A percentile compares a stretch with the other conserved stretches of the same genome.
Conservation (phyloP, 129 eudicot genomes). For the Heracleum sosnowskyi region DNA sequence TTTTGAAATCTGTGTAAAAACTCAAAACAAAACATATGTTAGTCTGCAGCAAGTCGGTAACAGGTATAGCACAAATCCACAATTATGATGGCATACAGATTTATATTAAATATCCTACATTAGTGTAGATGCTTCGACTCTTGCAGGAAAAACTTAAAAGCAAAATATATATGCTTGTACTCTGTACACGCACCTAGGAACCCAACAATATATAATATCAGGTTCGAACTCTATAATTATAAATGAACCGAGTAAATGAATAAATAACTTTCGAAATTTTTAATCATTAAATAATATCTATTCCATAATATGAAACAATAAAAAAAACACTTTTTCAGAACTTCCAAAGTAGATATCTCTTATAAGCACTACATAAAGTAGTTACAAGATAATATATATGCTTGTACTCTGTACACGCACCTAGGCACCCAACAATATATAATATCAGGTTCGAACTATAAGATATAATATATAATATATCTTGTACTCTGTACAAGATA, state of each 20-base stretch:
- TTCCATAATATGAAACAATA: background rate
- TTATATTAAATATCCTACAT: background rate
- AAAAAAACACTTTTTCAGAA: background rate
- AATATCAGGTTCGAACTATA: background rate
- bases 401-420: background rate
- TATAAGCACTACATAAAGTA: background rate
- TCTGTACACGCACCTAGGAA: background rate
- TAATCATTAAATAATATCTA: background rate
- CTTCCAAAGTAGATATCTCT: background rate
- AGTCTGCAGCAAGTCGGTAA: background rate
- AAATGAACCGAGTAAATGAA: background rate
- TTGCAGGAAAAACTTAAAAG: no score
- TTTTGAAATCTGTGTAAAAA: constrained; percentile 24
- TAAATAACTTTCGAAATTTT: background rate
- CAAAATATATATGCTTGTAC: background rate
- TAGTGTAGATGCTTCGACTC: background rate
- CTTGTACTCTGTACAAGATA: no score
- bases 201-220: background rate
- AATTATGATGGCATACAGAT: background rate
- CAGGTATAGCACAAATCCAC: background rate
- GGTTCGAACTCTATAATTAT: background rate
- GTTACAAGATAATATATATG: background rate
- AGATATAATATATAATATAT: no score
- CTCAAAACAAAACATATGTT: background rate
- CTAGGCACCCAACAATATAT: background rate